phyloP scores from a whole-genome alignment of 2,329 filamentous ascomycete genomes.

The Trichoderma oligosporum region DNA sequence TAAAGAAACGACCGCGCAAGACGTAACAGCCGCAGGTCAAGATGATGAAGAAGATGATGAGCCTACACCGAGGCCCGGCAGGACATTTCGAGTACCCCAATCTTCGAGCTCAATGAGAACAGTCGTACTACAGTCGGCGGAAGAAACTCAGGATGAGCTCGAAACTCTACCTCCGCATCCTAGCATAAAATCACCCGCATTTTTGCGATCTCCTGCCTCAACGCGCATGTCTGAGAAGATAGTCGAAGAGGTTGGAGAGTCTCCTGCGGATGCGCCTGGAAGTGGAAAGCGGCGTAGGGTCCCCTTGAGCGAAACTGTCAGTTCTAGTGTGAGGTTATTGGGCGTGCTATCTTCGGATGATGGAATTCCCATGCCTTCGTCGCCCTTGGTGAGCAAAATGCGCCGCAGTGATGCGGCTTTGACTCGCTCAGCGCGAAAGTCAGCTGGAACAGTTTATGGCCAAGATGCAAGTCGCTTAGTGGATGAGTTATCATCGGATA shows the following conservation, averaged over 20 bases:
- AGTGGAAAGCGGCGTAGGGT: slow-evolving; percentile 49
- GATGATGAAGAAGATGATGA: slow-evolving; percentile 20
- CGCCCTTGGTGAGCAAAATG: slow-evolving; percentile 43
- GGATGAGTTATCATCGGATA: slow-evolving; percentile 36
- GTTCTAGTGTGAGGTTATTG: slow-evolving; percentile 43
- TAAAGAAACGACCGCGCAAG: slow-evolving; percentile 27
- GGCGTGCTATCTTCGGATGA: slow-evolving; percentile 35
- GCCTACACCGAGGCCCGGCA: slow-evolving; percentile 11
- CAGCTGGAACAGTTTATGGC: not conserved
- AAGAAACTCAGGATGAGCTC: slow-evolving; percentile 24
- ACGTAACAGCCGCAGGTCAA: not conserved
- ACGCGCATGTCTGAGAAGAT: slow-evolving; percentile 19
- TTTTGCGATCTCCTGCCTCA: slow-evolving; percentile 17
- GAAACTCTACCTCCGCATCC: slow-evolving; percentile 25
- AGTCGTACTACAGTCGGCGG: slow-evolving; percentile 4
- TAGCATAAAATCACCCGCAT: slow-evolving; percentile 17
- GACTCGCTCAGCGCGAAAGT: slow-evolving; percentile 29
- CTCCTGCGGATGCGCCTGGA: slow-evolving; percentile 52
- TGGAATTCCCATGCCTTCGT: slow-evolving; percentile 33
- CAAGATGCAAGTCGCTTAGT: slow-evolving; percentile 21
- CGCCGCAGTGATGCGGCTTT: slow-evolving; percentile 36
- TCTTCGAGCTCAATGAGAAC: slow-evolving; percentile 16
- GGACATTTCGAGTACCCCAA: not conserved
- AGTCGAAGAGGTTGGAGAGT: slow-evolving; percentile 37
- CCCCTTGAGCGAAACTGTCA: slow-evolving; percentile 34